Base-by-base conservation (phyloP, 805 yeast species). In the Saturnispora sanitii region DNA sequence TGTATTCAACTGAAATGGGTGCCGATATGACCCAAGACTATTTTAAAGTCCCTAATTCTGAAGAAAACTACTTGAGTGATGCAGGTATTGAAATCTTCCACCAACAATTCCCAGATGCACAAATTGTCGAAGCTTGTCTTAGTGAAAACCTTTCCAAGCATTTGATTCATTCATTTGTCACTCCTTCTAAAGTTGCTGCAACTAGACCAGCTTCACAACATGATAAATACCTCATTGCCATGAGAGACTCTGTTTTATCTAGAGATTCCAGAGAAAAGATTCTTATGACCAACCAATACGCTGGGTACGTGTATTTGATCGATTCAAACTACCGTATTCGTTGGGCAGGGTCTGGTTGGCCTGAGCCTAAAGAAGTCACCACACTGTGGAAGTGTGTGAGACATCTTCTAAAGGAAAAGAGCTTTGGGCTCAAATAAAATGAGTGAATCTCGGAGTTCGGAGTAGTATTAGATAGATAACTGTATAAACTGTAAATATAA, bases 321-420 rank as follows among this genome's bases (percentile, higher is more conserved):
- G 98, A 92, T 54, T 67, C 66, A 13, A 65, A 76, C 12, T 79
- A 81, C 38, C 79, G 73, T 51, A 80, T 92, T 40, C 68, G 97
- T 50, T 90, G 97, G 97, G 87, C 86, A 19, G 83, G 86, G 4
- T 76, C 94, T 50, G 98, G 97, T 2, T 73, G 71, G 30, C 81
- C 95, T 2, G 68, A 69, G 13, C 75, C 70, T n/a, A 70, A 71
- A 26, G 98, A 92, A 49, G 62, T 65, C 36, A 65, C 65, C 15
- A 62, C 74, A 13, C 58, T 84, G 42, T 80, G 87, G 83, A 76
- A 73, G 50, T 71, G 79, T 27, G 78, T 82, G 1, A 62, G 62
- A 21, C 82, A 82, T 1, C 53, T 83, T 22, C 71, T 70, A 45
- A 69, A 60, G 43, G 88, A 79, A 48, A 40, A 41, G 21, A 28